Conservation (phyloP, 176 grass and related monocot species). For the Aegilops umbellulata region DNA sequence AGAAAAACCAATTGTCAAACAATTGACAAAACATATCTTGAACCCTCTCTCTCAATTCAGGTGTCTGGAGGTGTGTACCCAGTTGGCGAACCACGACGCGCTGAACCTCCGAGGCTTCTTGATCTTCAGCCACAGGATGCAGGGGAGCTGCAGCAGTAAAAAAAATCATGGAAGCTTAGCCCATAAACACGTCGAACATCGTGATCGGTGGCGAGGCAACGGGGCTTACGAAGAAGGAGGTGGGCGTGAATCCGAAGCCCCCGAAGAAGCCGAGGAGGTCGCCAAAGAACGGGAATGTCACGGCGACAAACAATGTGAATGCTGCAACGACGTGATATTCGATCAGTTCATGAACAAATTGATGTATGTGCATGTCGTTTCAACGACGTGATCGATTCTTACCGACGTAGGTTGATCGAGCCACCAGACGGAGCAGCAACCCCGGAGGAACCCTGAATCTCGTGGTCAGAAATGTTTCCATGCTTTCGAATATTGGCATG, state of each 20-base stretch:
- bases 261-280: slow-evolving; percentile 84
- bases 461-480: slow-evolving; percentile 53
- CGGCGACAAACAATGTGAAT: slow-evolving; percentile 69
- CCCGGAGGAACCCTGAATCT: slow-evolving; percentile 48
- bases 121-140: slow-evolving; percentile 76
- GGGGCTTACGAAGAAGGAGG: slow-evolving; percentile 75
- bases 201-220: too few relatives aligned
- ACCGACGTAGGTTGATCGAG: slow-evolving; percentile 68
- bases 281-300: slow-evolving; percentile 80
- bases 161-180: not conserved
- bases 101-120: slow-evolving; percentile 62
- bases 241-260: slow-evolving; percentile 80
- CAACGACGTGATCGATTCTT: not conserved
- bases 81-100: slow-evolving; percentile 64
- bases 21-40: not conserved
- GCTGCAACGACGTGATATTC: slow-evolving; percentile 11
- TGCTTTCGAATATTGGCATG: slow-evolving; percentile 68
- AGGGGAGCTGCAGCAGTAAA: slow-evolving; percentile 39
- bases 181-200: not conserved
- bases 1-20: not conserved
- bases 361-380: not conserved
- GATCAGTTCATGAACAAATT: not conserved
- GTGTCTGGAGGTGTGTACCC: slow-evolving; percentile 1
- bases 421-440: slow-evolving; percentile 51
- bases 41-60: not conserved